Conservation (phyloP, 1,139 yeast genomes). For the Meyerozyma athensensis region DNA sequence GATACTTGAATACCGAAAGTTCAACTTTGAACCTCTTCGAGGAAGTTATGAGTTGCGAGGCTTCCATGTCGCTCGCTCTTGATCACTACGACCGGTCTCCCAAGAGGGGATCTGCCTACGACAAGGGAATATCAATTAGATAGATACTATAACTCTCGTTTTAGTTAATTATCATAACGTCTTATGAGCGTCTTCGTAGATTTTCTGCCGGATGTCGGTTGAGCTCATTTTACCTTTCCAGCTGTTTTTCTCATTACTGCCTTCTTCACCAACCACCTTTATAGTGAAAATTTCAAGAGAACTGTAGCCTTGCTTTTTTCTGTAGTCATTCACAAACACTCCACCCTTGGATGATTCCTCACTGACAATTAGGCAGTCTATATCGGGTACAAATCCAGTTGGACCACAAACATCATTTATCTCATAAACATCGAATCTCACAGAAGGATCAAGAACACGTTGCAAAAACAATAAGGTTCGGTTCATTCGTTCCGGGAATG, state of each 20-base stretch:
- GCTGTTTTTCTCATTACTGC: constrained; percentile 36
- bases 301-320: constrained; percentile 54
- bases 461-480: not conserved
- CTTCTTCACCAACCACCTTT: constrained; percentile 62
- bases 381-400: constrained; percentile 70
- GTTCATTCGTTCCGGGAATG: constrained; percentile 47
- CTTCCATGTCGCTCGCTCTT: constrained; percentile 53
- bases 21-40: constrained; percentile 53
- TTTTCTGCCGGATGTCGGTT: constrained; percentile 45
- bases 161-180: too few species aligned
- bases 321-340: constrained; percentile 56
- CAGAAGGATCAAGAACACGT: constrained; percentile 45
- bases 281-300: constrained; percentile 55
- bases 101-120: constrained; percentile 42
- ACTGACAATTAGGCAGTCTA: constrained; percentile 78
- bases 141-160: constrained; percentile 12
- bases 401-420: constrained; percentile 93
- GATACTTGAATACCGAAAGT: constrained; percentile 49
- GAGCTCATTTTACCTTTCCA: constrained; percentile 82
- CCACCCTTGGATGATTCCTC: constrained; percentile 80
- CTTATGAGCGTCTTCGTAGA: constrained; percentile 8
- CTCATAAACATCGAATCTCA: constrained; percentile 42
- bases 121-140: constrained; percentile 57
- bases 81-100: constrained; percentile 80
- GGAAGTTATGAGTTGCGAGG: constrained; percentile 44